Conservation (phyloP, 495 filamentous ascomycete genomes). For the Penicillium lagena region DNA sequence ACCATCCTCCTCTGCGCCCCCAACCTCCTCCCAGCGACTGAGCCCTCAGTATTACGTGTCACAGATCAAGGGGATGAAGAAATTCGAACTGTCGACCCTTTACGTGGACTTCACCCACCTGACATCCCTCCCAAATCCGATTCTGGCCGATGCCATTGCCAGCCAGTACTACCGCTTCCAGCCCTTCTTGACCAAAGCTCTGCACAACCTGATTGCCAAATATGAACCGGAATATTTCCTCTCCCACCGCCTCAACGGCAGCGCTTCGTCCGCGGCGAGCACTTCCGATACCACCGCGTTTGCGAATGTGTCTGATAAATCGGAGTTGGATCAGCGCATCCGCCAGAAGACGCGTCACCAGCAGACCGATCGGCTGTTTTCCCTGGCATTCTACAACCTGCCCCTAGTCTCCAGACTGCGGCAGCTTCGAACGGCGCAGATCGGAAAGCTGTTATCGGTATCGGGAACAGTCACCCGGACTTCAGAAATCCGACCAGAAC, state of each 20-base stretch:
- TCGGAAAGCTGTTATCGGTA: slow-evolving; percentile 88
- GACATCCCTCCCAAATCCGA: slow-evolving; percentile 58
- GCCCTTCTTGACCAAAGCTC: slow-evolving; percentile 80
- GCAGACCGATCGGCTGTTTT: slow-evolving; percentile 93
- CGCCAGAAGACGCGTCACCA: slow-evolving; percentile 73
- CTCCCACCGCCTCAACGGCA: slow-evolving; percentile 74
- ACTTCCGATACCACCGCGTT: slow-evolving; percentile 62
- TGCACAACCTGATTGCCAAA: slow-evolving; percentile 90
- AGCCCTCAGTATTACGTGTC: slow-evolving; percentile 95
- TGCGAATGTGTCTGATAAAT: slow-evolving; percentile 56
- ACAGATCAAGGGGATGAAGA: slow-evolving; percentile 84
- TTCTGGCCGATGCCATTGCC: slow-evolving; percentile 75
- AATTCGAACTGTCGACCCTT: slow-evolving; percentile 84
- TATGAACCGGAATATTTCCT: slow-evolving; percentile 92
- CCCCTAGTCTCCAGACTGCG: slow-evolving; percentile 89
- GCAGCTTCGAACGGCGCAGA: slow-evolving; percentile 80
- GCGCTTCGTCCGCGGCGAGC: slow-evolving; percentile 51
- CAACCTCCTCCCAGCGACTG: slow-evolving; percentile 64
- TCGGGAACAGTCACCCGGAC: slow-evolving; percentile 95
- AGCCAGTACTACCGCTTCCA: slow-evolving; percentile 92
- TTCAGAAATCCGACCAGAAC: slow-evolving; percentile 90
- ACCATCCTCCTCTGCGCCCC: slow-evolving; percentile 62
- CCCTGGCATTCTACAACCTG: slow-evolving; percentile 93
- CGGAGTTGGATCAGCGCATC: slow-evolving; percentile 25
- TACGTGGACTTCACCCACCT: slow-evolving; percentile 96